These are phyloP conservation scores for Viridothelium virens DNA, from an alignment of 495 filamentous ascomycete species.

Conservation along the genomic window DNA sequence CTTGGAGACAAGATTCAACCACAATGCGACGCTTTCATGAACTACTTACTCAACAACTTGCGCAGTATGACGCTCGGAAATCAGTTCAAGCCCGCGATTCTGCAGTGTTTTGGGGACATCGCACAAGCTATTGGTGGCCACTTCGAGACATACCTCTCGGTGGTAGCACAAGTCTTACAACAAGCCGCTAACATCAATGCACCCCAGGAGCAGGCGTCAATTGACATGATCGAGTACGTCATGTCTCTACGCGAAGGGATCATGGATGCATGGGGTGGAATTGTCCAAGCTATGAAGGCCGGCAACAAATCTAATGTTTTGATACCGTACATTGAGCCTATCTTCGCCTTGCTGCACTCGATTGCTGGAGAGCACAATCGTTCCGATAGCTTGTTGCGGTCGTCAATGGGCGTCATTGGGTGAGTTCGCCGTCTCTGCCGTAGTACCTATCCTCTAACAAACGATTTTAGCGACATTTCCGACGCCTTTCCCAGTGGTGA, in stretches of 20 bases:
- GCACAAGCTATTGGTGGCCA: conserved; percentile 87
- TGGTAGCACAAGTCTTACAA: conserved; percentile 88
- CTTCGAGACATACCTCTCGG: conserved; percentile 84
- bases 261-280: conserved; percentile 98
- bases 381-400: conserved; percentile 83
- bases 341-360: conserved; percentile 80
- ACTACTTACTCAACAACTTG: conserved; percentile 82
- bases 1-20: conserved; percentile 83
- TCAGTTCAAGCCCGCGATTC: conserved; percentile 95
- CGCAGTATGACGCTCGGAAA: conserved; percentile 71
- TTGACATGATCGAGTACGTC: conserved; percentile 94
- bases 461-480: conserved; percentile 66
- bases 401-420: conserved; percentile 94
- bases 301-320: conserved; percentile 65
- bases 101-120: conserved; percentile 97
- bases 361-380: conserved; percentile 75
- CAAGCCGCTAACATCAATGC: conserved; percentile 78
- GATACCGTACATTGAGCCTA: conserved; percentile 69
- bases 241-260: conserved; percentile 91
- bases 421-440: conserved; percentile 40
- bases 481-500: conserved; percentile 90
- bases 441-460: conserved; percentile 9
- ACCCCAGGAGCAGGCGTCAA: conserved; percentile 55
- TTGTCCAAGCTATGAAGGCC: conserved; percentile 83
- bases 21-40: conserved; percentile 96